Percentiles rank a stretch among this genome's conserved stretches.
Conservation (phyloP, 2,329 filamentous ascomycete genomes). For the Aureobasidium leucospermi region DNA sequence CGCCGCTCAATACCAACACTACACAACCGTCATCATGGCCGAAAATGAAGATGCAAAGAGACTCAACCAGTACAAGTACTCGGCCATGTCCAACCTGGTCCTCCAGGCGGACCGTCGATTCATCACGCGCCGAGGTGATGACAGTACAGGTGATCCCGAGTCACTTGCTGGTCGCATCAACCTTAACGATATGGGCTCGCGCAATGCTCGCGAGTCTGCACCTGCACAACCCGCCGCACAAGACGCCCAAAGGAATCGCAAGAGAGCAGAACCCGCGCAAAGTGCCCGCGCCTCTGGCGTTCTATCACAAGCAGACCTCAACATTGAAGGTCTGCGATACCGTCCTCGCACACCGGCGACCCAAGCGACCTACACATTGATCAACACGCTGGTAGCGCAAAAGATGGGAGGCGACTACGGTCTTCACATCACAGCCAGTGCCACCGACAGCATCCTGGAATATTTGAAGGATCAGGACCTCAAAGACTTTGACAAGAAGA, state of each 20-base stretch:
- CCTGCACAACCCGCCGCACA: constrained; percentile 52
- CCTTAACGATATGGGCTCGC: constrained; percentile 87
- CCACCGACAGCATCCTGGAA: constrained; percentile 85
- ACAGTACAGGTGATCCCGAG: constrained; percentile 94
- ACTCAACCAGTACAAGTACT: constrained; percentile 33
- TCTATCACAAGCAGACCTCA: constrained; percentile 72
- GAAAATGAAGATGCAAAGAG: constrained; percentile 27
- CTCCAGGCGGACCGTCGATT: constrained; percentile 98
- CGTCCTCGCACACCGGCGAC: constrained; percentile 86
- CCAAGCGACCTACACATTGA: constrained; percentile 86
- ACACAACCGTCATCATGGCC: constrained; percentile 21
- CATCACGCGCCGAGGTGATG: constrained; percentile 83
- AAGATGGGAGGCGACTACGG: constrained; percentile 90
- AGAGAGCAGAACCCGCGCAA: constrained; percentile 64
- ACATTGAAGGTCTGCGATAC: constrained; percentile 88
- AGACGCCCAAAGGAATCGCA: constrained; percentile 75
- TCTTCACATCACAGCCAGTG: constrained; percentile 84
- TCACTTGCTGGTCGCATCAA: constrained; percentile 90
- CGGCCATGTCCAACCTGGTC: constrained; percentile 95
- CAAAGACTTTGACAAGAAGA: constrained; percentile 98
- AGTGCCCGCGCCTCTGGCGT: constrained; percentile 63
- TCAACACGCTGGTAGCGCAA: constrained; percentile 81
- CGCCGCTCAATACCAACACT: background rate
- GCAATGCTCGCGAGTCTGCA: constrained; percentile 69
- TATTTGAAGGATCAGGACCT: constrained; percentile 89